Percentiles rank a stretch among this genome's conserved stretches.
These are phyloP conservation scores for Oenanthe sinensis DNA, from an alignment of 129 eudicot genomes.

Conservation along the genomic window DNA sequence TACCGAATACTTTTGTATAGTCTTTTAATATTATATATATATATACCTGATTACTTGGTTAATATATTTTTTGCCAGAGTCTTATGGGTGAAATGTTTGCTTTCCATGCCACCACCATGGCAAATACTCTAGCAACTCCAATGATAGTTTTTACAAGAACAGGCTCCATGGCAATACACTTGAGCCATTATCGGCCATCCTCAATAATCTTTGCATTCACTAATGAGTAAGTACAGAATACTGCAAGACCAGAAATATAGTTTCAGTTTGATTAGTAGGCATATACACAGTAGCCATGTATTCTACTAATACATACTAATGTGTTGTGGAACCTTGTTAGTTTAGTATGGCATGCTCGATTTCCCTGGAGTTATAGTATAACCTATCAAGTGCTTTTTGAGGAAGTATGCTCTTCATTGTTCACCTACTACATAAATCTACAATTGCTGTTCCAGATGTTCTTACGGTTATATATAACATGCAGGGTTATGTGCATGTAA, in stretches of 20 bases:
- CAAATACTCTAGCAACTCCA: slow-evolving; percentile 71
- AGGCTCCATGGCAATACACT: slow-evolving; percentile 84
- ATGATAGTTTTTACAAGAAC: slow-evolving; percentile 91
- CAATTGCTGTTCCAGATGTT: background rate
- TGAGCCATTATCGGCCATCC: slow-evolving; percentile 88
- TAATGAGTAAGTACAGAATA: slow-evolving; percentile 57
- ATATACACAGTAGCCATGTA: background rate
- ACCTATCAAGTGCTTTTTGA: background rate
- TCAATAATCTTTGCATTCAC: slow-evolving; percentile 93
- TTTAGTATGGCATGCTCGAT: background rate
- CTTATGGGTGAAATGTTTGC: slow-evolving; percentile 95
- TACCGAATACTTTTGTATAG: background rate
- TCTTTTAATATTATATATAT: background rate
- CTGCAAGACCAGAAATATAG: background rate
- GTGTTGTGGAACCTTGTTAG: background rate
- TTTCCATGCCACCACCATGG: slow-evolving; percentile 78
- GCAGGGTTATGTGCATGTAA: background rate
- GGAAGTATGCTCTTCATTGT: background rate
- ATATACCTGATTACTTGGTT: slow-evolving; percentile 7
- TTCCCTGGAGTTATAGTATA: background rate
- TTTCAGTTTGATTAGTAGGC: background rate
- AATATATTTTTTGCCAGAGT: slow-evolving; percentile 37
- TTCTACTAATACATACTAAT: background rate
- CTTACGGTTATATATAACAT: background rate
- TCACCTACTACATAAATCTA: background rate